Percentiles rank a stretch among this genome's conserved stretches.
Conservation (phyloP, 805 yeast genomes). For the Ogataea methanolica region DNA sequence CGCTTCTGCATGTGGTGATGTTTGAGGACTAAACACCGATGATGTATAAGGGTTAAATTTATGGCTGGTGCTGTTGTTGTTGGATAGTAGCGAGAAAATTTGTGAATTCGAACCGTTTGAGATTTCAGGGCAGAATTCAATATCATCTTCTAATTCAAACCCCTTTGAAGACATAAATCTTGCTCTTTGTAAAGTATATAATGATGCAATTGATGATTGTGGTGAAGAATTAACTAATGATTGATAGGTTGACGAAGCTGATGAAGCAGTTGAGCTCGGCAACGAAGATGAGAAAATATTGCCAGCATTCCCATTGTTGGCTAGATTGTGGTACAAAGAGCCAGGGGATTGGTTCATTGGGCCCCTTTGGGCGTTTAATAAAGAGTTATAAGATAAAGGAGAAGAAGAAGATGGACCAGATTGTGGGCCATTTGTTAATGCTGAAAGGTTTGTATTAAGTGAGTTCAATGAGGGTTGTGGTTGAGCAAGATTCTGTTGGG, state of each 20-base stretch:
- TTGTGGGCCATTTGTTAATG: constrained; percentile 1
- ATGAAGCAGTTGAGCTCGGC: constrained; percentile 12
- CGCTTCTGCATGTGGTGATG: constrained; percentile 31
- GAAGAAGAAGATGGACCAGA: constrained; percentile 3
- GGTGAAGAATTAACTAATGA: constrained; percentile 24
- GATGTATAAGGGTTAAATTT: constrained; percentile 70
- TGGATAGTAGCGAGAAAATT: neutral
- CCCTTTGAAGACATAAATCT: constrained; percentile 56
- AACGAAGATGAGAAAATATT: constrained; percentile 3
- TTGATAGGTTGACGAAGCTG: constrained; percentile 19
- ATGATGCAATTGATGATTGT: constrained; percentile 21
- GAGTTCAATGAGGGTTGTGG: neutral
- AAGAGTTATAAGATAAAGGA: constrained; percentile 11
- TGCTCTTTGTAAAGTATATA: constrained; percentile 34
- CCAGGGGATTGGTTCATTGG: constrained; percentile 12
- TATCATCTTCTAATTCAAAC: constrained; percentile 58
- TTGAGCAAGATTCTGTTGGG: constrained; percentile 1
- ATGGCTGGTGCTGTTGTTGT: constrained; percentile 12
- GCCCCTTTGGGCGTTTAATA: constrained; percentile 7
- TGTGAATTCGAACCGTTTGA: neutral
- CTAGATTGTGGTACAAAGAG: constrained; percentile 9
- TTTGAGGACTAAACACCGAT: constrained; percentile 50
- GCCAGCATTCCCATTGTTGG: neutral
- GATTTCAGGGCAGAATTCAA: constrained; percentile 62
- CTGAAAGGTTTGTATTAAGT: neutral